Percentiles rank a stretch among this genome's conserved stretches.
Conservation (phyloP, 495 filamentous ascomycete genomes). For the Neurospora sp. region DNA sequence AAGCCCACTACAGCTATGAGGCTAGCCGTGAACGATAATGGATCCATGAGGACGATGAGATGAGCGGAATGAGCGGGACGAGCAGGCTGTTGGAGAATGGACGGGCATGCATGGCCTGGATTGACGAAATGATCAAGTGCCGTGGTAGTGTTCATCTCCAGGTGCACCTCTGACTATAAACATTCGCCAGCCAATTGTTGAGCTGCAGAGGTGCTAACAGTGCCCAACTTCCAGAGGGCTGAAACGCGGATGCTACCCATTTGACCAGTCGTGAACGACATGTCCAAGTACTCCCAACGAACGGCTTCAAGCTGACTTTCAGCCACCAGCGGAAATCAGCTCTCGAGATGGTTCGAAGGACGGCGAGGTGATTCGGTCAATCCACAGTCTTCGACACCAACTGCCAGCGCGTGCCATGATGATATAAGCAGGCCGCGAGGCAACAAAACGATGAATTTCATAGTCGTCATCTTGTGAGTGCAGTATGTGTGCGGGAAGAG, state of each 20-base stretch:
- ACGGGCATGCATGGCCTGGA: too few relatives aligned
- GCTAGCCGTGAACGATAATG: conserved; percentile 1
- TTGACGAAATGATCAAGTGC: too few relatives aligned
- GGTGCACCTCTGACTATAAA: too few relatives aligned
- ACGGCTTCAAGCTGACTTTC: not conserved
- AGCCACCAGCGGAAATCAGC: not conserved
- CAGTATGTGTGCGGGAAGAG: not conserved
- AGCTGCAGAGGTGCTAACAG: not conserved
- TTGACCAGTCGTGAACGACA: not conserved
- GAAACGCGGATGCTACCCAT: not conserved
- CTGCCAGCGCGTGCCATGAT: not conserved
- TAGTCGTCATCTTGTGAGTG: not conserved
- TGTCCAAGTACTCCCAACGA: not conserved
- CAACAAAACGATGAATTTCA: not conserved
- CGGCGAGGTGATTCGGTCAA: not conserved
- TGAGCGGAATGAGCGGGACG: not conserved
- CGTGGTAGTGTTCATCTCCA: too few relatives aligned
- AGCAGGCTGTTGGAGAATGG: not conserved
- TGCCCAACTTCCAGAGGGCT: not conserved
- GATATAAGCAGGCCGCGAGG: not conserved
- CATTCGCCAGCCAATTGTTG: not conserved
- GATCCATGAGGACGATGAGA: not conserved
- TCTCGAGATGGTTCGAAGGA: not conserved
- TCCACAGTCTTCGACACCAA: not conserved
- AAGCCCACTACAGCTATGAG: conserved; percentile 3